Conservation (phyloP, 2,329 filamentous ascomycete genomes). For the Diatrype stigma region DNA sequence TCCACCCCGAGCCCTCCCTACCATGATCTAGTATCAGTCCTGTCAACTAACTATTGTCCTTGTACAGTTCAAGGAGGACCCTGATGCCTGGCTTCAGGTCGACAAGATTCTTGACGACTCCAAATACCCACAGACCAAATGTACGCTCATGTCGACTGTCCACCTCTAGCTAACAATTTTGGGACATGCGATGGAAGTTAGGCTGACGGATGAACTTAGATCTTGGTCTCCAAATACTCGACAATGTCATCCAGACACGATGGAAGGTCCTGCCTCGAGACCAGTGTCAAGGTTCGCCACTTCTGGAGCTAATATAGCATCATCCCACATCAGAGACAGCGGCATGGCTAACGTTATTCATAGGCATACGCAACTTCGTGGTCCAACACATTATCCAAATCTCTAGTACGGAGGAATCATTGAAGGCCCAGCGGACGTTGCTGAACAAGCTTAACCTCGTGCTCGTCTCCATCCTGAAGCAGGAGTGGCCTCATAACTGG, state of each 20-base stretch:
- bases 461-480: slow-evolving; percentile 94
- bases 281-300: slow-evolving; percentile 76
- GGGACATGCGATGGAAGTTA: slow-evolving; percentile 12
- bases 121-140: slow-evolving; percentile 94
- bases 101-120: slow-evolving; percentile 95
- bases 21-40: slow-evolving; percentile 4
- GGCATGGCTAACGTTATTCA: slow-evolving; percentile 12
- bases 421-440: slow-evolving; percentile 79
- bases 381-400: slow-evolving; percentile 97
- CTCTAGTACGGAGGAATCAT: slow-evolving; percentile 82
- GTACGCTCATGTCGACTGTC: slow-evolving; percentile 46
- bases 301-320: not conserved
- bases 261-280: slow-evolving; percentile 97
- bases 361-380: slow-evolving; percentile 97
- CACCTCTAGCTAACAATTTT: not conserved
- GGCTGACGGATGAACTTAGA: slow-evolving; percentile 47
- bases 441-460: slow-evolving; percentile 98
- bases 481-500: slow-evolving; percentile 99
- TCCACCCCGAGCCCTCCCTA: slow-evolving; percentile 13
- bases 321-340: not conserved
- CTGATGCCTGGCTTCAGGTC: slow-evolving; percentile 95
- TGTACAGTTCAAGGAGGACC: slow-evolving; percentile 94
- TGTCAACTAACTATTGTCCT: slow-evolving; percentile 21
- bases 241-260: slow-evolving; percentile 97
- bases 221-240: slow-evolving; percentile 90